phyloP scores from a whole-genome alignment of 2,329 filamentous ascomycete species.

The Paraphoma chrysanthemicola region DNA sequence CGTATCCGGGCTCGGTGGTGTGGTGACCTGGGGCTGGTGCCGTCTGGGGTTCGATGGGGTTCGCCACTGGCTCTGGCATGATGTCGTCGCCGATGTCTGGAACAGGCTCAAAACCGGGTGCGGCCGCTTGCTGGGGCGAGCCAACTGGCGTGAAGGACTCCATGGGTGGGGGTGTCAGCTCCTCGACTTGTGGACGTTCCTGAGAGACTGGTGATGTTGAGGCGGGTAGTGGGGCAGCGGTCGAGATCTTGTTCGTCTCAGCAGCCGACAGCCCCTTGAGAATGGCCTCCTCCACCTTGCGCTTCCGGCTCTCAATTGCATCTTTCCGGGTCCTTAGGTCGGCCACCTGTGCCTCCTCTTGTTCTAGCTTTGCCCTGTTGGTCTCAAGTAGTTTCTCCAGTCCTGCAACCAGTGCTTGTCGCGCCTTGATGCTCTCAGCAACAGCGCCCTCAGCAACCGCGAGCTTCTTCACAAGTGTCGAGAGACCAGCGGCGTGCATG shows the following conservation, averaged over 20 bases:
- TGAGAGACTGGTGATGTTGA: conserved; percentile 45
- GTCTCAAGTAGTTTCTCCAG: conserved; percentile 82
- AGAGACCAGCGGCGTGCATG: conserved; percentile 88
- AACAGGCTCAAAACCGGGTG: conserved; percentile 15
- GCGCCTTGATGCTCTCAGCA: conserved; percentile 85
- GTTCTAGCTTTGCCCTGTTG: conserved; percentile 72
- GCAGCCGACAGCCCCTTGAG: conserved; percentile 79
- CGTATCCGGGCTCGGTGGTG: conserved; percentile 24
- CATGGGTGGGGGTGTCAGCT: conserved; percentile 79
- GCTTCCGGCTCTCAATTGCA: conserved; percentile 81
- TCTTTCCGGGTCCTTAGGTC: conserved; percentile 71
- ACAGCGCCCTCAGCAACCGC: conserved; percentile 89
- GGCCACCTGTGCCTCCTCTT: conserved; percentile 71
- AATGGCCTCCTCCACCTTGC: conserved; percentile 88
- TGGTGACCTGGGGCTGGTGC: conserved; percentile 27
- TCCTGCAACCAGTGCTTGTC: conserved; percentile 76
- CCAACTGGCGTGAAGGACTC: conserved; percentile 62
- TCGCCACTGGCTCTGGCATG: conserved; percentile 29
- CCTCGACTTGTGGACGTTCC: conserved; percentile 82
- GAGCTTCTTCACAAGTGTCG: conserved; percentile 86
- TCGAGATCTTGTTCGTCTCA: conserved; percentile 57
- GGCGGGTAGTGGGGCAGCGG: conserved; percentile 42
- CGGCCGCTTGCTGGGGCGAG: conserved; percentile 48
- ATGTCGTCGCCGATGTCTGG: conserved; percentile 37
- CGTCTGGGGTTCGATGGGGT: conserved; percentile 36